These are phyloP conservation scores for Phialophora verrucosa DNA, from an alignment of 2,329 filamentous ascomycete species.

Conservation along the genomic window DNA sequence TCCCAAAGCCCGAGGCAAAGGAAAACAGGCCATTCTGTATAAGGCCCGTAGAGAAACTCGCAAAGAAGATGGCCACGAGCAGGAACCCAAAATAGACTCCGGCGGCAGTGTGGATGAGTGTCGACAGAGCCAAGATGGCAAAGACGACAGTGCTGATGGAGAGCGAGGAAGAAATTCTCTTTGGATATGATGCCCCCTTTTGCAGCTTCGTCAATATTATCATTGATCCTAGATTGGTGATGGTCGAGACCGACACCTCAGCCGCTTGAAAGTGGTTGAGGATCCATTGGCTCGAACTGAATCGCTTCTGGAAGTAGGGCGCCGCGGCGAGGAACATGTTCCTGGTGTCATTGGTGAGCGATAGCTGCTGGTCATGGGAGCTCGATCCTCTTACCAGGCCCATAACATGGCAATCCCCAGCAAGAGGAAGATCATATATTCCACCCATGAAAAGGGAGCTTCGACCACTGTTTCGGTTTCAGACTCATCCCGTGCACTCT, in stretches of 20 bases:
- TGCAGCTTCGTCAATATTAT: slow-evolving; percentile 80
- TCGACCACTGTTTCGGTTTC: slow-evolving; percentile 24
- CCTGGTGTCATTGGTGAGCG: slow-evolving; percentile 56
- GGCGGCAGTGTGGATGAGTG: slow-evolving; percentile 69
- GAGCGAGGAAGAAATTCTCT: slow-evolving; percentile 79
- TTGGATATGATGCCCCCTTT: slow-evolving; percentile 81
- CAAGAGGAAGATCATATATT: slow-evolving; percentile 83
- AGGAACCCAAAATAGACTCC: slow-evolving; percentile 78
- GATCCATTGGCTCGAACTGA: slow-evolving; percentile 72
- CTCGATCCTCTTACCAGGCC: slow-evolving; percentile 75
- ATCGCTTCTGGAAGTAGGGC: slow-evolving; percentile 88
- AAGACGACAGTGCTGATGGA: slow-evolving; percentile 79
- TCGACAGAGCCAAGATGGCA: slow-evolving; percentile 78
- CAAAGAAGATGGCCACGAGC: slow-evolving; percentile 78
- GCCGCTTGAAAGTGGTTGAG: slow-evolving; percentile 84
- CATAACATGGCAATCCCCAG: slow-evolving; percentile 94
- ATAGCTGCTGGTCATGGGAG: neutral
- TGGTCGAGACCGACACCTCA: slow-evolving; percentile 82
- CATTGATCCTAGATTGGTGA: slow-evolving; percentile 79
- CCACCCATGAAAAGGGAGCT: slow-evolving; percentile 76
- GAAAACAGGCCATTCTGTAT: slow-evolving; percentile 95
- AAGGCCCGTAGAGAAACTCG: slow-evolving; percentile 79
- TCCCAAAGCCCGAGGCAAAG: slow-evolving; percentile 82
- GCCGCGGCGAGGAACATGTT: slow-evolving; percentile 98
- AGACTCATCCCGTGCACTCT: slow-evolving; percentile 22